Evolutionary conservation across 2,329 filamentous ascomycete genomes (phyloP).

Genomic region (Arthrobotrys iridis): DNA sequence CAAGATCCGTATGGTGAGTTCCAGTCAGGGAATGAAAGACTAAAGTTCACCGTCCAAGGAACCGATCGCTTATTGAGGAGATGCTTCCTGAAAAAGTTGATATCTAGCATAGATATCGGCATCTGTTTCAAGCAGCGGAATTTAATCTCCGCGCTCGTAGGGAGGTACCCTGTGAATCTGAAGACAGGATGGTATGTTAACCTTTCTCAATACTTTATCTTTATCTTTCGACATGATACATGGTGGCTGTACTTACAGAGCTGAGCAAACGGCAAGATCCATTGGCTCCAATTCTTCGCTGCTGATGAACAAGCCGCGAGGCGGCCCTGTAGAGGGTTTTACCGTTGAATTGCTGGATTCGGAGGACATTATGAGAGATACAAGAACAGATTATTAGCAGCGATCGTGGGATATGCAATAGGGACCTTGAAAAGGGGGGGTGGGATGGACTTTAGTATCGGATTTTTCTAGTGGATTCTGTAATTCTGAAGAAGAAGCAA

Average conservation of each 20-base stretch:
- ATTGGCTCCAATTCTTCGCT: neutral
- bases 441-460: no score
- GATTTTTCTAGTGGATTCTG: no score
- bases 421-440: no score
- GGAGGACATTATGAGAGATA: no score
- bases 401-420: no score
- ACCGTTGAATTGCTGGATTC: no score
- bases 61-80: neutral
- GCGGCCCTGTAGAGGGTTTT: no score
- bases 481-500: no score
- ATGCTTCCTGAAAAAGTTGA: neutral
- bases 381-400: no score
- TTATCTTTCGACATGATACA: no score
- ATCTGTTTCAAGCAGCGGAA: neutral
- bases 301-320: neutral
- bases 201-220: no score
- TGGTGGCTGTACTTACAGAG: neutral
- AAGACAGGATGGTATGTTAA: no score
- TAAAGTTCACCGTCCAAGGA: neutral
- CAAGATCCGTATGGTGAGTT: neutral
- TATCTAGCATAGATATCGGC: neutral
- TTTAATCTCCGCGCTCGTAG: neutral
- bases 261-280: neutral
- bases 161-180: constrained; percentile 4
- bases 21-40: neutral